A percentile compares a stretch with the other conserved stretches of the same genome.
Evolutionary conservation across 306 rosid genomes (phyloP).

Genomic region (Lathyrus tuberosus): DNA sequence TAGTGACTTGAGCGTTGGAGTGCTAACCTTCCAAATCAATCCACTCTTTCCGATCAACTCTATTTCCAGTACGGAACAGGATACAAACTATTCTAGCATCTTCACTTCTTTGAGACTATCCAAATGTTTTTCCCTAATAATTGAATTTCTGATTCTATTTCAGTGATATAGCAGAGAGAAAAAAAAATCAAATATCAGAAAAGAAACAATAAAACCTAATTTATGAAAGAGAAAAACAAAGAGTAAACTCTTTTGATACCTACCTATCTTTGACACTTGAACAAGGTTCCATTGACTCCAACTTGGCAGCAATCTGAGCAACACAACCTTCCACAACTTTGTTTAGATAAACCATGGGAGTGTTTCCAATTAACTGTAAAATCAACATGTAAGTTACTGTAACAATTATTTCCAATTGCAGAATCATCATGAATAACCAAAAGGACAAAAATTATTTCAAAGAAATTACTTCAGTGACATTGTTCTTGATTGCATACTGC

Average conservation of each 20-base stretch:
- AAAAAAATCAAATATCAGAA: no score
- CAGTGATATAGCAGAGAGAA: no score
- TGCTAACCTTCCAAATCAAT: no score
- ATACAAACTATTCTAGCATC: no score
- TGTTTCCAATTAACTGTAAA: slow-evolving; percentile 68
- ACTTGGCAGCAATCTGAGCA: slow-evolving; percentile 71
- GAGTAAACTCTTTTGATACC: slow-evolving; percentile 31
- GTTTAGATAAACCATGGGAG: slow-evolving; percentile 75
- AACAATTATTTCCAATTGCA: slow-evolving; percentile 4
- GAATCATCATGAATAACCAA: not conserved
- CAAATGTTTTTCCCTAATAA: no score
- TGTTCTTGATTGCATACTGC: slow-evolving; percentile 55
- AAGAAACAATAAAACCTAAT: no score
- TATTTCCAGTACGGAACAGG: no score
- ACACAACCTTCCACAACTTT: slow-evolving; percentile 68
- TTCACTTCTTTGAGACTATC: no score
- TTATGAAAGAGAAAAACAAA: no score
- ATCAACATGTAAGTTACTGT: not conserved
- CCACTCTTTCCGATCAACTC: no score
- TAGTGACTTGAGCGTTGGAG: no score
- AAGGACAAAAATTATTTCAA: not conserved
- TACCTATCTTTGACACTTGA: slow-evolving; percentile 80
- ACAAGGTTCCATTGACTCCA: slow-evolving; percentile 76
- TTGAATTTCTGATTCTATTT: no score
- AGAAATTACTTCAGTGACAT: slow-evolving; percentile 62